These are phyloP conservation scores for Cerrena zonata DNA, from an alignment of 1,284 basidiomycete genomes.

Conservation along the genomic window DNA sequence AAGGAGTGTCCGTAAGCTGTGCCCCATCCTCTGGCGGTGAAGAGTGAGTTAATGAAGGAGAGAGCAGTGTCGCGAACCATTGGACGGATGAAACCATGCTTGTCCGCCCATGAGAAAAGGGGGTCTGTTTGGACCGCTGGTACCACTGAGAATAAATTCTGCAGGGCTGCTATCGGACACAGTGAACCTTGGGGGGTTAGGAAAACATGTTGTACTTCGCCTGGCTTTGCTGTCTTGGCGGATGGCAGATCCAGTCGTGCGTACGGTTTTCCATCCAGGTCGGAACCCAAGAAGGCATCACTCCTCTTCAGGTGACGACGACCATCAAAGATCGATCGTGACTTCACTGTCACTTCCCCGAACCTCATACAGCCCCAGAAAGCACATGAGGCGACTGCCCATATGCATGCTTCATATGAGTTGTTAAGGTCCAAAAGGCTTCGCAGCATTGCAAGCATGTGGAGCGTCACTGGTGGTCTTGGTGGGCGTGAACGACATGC, in stretches of 20 bases:
- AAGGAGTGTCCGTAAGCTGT: constrained; percentile 34
- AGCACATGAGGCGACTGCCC: constrained; percentile 30
- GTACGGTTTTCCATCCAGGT: constrained; percentile 21
- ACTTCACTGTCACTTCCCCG: constrained; percentile 27
- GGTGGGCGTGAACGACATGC: constrained; percentile 16
- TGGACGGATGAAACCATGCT: constrained; percentile 19
- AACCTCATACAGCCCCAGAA: constrained; percentile 36
- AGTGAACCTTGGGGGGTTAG: constrained; percentile 20
- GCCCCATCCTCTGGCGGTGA: constrained; percentile 22
- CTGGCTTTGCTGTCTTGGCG: constrained; percentile 31
- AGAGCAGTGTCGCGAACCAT: constrained; percentile 24
- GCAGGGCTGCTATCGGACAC: constrained; percentile 26
- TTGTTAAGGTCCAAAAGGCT: constrained; percentile 17
- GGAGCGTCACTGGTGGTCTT: constrained; percentile 27
- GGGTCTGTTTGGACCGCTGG: constrained; percentile 26
- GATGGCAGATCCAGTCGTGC: constrained; percentile 25
- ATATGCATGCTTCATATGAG: constrained; percentile 33
- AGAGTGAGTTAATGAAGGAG: constrained; percentile 23
- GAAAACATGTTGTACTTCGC: constrained; percentile 28
- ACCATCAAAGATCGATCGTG: constrained; percentile 16
- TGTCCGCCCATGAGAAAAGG: constrained; percentile 26
- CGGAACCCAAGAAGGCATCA: constrained; percentile 11
- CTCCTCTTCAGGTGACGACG: constrained; percentile 19
- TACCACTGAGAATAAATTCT: constrained; percentile 27
- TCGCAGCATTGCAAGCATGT: constrained; percentile 23